Conservation (phyloP, 305 asterid species). For the Solanum chacoense region DNA sequence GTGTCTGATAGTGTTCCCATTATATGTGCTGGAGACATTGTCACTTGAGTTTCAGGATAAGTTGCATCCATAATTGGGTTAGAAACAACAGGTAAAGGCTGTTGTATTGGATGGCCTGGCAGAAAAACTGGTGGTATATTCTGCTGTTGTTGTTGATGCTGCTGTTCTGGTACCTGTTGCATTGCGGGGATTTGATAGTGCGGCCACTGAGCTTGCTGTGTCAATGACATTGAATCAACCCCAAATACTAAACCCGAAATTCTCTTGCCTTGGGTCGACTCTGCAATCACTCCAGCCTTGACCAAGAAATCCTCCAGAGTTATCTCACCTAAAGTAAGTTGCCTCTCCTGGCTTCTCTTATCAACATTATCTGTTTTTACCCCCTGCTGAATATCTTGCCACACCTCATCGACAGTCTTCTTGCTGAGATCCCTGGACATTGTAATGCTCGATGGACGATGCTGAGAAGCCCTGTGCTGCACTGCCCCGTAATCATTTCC, state of each 20-base stretch:
- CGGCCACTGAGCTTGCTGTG: slow-evolving; percentile 60
- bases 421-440: slow-evolving; percentile 62
- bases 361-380: slow-evolving; percentile 38
- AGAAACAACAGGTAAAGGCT: slow-evolving; percentile 35
- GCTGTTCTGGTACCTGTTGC: slow-evolving; percentile 34
- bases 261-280: slow-evolving; percentile 26
- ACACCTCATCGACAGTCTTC: slow-evolving; percentile 89
- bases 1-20: slow-evolving; percentile 69
- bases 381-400: slow-evolving; percentile 82
- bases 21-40: slow-evolving; percentile 50
- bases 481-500: slow-evolving; percentile 20
- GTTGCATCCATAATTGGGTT: slow-evolving; percentile 43
- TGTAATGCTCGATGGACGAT: slow-evolving; percentile 35
- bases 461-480: slow-evolving; percentile 23
- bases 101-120: slow-evolving; percentile 51
- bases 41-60: slow-evolving; percentile 43
- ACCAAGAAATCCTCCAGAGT: slow-evolving; percentile 91
- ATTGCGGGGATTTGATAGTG: slow-evolving; percentile 37
- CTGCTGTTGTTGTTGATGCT: slow-evolving; percentile 8
- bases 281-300: slow-evolving; percentile 86
- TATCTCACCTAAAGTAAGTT: slow-evolving; percentile 70
- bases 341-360: slow-evolving; percentile 30
- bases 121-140: slow-evolving; percentile 38
- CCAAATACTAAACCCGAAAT: slow-evolving; percentile 20
- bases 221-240: slow-evolving; percentile 23